Evolutionary conservation across 495 filamentous ascomycete genomes (phyloP).

Genomic region (Eremomyces bilateralis): DNA sequence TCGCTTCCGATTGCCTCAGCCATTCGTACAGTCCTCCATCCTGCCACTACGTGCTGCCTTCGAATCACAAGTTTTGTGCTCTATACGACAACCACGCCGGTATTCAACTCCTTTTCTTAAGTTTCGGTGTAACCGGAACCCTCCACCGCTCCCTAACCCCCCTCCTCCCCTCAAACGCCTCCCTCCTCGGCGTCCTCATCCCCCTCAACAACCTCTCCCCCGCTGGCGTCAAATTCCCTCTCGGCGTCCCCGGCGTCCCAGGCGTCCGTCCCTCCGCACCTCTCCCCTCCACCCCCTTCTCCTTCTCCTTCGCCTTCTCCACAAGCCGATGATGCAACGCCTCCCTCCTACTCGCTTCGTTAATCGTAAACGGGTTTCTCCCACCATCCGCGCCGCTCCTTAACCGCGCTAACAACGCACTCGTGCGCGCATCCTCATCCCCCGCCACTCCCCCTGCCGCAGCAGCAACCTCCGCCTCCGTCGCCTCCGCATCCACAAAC

Average conservation of each 20-base stretch:
- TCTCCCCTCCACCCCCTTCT: conserved; percentile 11
- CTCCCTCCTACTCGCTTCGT: conserved; percentile 56
- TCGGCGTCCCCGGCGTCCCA: conserved; percentile 6
- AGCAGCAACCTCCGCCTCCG: conserved; percentile 10
- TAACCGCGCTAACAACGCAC: conserved; percentile 20
- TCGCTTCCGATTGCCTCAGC: too few species aligned
- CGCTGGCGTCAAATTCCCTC: conserved; percentile 51
- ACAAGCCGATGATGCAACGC: conserved; percentile 79
- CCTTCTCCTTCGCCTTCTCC: conserved; percentile 49
- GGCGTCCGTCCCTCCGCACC: conserved; percentile 22
- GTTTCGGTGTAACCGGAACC: too few species aligned
- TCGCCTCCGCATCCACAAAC: conserved; percentile 61
- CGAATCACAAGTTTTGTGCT: too few species aligned
- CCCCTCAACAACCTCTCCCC: conserved; percentile 50
- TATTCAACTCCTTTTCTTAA: too few species aligned
- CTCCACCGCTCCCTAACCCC: too few species aligned
- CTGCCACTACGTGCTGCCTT: too few species aligned
- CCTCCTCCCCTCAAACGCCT: conserved; percentile 14
- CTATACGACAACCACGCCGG: too few species aligned
- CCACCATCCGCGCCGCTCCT: conserved; percentile 37
- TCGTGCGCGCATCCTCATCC: conserved; percentile 3
- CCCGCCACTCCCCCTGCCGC: conserved; percentile 1
- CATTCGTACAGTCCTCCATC: too few species aligned
- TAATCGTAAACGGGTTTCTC: conserved; percentile 65
- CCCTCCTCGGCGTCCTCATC: conserved; percentile 22